phyloP scores from a whole-genome alignment of 2,329 filamentous ascomycete species.

The Helotiales sp. region DNA sequence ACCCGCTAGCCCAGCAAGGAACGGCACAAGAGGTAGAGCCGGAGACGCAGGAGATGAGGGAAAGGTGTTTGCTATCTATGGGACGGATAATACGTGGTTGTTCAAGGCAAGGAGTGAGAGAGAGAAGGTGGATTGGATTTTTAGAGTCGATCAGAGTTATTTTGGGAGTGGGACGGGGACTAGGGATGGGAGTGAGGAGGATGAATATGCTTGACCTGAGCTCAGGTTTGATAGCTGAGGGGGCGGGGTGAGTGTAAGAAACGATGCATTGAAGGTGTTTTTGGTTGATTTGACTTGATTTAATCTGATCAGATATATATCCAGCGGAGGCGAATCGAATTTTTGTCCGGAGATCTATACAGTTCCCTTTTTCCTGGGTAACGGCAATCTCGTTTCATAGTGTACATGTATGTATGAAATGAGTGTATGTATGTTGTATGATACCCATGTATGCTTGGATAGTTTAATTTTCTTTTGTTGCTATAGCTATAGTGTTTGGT shows the following conservation, averaged over 20 bases:
- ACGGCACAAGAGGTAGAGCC: slow-evolving; percentile 28
- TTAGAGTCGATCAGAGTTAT: slow-evolving; percentile 77
- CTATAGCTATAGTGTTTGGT: not conserved
- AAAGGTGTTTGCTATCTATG: slow-evolving; percentile 87
- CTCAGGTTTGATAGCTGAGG: not conserved
- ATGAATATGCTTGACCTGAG: slow-evolving; percentile 4
- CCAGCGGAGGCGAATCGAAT: not conserved
- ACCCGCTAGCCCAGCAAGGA: slow-evolving; percentile 11
- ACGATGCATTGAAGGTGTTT: slow-evolving; percentile 3
- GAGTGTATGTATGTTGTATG: too few species aligned
- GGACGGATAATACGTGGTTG: slow-evolving; percentile 90
- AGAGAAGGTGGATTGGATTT: slow-evolving; percentile 96
- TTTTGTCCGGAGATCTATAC: not conserved
- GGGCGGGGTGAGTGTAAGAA: not conserved
- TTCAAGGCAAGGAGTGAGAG: slow-evolving; percentile 87
- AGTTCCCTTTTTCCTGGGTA: too few species aligned
- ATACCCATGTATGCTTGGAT: slow-evolving; percentile 21
- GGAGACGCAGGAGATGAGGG: slow-evolving; percentile 30
- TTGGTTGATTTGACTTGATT: not conserved
- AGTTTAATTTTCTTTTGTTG: not conserved
- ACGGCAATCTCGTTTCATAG: not conserved
- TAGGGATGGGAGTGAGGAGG: slow-evolving; percentile 17
- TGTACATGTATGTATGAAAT: slow-evolving; percentile 12
- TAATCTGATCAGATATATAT: too few species aligned
- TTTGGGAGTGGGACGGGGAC: slow-evolving; percentile 30